Percentiles rank a stretch among this genome's conserved stretches.
Evolutionary conservation across 2,329 filamentous ascomycete species (phyloP).

Genomic region (Microdochium nivale): DNA sequence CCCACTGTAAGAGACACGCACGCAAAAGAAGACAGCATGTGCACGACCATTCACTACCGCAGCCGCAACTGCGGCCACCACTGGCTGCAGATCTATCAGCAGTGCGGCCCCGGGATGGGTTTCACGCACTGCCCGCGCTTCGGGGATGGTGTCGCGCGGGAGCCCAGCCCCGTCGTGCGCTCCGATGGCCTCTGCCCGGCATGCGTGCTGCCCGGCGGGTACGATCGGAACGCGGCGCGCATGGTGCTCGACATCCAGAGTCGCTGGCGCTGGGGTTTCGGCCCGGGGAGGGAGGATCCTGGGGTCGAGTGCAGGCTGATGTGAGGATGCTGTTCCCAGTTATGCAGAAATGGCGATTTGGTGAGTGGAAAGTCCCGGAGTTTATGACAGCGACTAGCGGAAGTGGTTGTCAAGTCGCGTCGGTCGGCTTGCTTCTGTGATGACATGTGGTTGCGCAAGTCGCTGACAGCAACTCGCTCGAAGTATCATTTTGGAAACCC

Average conservation of each 20-base stretch:
- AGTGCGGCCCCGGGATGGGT: constrained; percentile 40
- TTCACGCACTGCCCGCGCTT: constrained; percentile 40
- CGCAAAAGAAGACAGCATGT: constrained; percentile 27
- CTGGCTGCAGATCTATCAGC: constrained; percentile 38
- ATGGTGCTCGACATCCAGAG: constrained; percentile 34
- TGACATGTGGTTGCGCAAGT: too few species aligned
- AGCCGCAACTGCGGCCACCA: constrained; percentile 41
- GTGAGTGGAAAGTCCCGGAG: too few species aligned
- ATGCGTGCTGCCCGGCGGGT: constrained; percentile 25
- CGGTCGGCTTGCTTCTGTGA: too few species aligned
- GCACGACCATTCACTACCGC: constrained; percentile 35
- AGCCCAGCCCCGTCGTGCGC: constrained; percentile 24
- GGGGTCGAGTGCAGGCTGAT: constrained; percentile 31
- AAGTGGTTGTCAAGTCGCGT: too few species aligned
- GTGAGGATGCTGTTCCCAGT: constrained; percentile 23
- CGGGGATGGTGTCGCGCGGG: constrained; percentile 25
- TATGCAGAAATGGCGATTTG: too few species aligned
- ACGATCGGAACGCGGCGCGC: constrained; percentile 38
- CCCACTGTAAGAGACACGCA: too few species aligned
- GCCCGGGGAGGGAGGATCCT: constrained; percentile 27
- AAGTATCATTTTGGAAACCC: not conserved
- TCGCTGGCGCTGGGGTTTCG: constrained; percentile 38
- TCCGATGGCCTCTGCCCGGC: constrained; percentile 19
- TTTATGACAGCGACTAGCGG: too few species aligned
- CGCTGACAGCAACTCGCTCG: too few species aligned